Evolutionary conservation across 371 early-diverging fungal genomes (phyloP).

Genomic region (Mucor indicus): DNA sequence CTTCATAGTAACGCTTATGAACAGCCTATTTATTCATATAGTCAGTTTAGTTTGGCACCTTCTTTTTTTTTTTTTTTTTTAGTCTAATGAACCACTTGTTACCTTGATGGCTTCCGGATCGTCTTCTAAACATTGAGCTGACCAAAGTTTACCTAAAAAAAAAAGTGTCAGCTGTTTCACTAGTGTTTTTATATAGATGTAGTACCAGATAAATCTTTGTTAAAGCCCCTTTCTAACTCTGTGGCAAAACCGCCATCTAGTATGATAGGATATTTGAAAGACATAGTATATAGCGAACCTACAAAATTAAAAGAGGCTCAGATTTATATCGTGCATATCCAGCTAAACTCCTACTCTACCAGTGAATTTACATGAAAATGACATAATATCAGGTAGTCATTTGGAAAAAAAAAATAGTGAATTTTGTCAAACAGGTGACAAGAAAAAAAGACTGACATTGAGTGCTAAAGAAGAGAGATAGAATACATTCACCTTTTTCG

Average conservation of each 20-base stretch:
- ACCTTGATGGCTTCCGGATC: constrained; percentile 49
- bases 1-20: constrained; percentile 43
- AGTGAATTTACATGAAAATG: too few species aligned
- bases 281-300: too few species aligned
- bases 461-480: too few species aligned
- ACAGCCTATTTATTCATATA: constrained; percentile 21
- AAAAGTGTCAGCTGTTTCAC: background rate
- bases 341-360: too few species aligned
- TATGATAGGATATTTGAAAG: constrained; percentile 32
- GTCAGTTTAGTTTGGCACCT: background rate
- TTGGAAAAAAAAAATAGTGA: too few species aligned
- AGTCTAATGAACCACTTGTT: background rate
- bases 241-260: constrained; percentile 57
- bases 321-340: too few species aligned
- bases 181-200: background rate
- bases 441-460: too few species aligned
- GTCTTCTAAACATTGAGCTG: constrained; percentile 37
- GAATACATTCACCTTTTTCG: too few species aligned
- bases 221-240: constrained; percentile 35
- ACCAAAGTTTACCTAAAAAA: constrained; percentile 43
- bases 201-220: constrained; percentile 40
- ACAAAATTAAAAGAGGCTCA: too few species aligned
- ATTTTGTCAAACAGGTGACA: too few species aligned
- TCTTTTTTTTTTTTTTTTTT: background rate
- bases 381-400: too few species aligned